Evolutionary conservation across 2,329 filamentous ascomycete species (phyloP).

Genomic region (Pestalotiopsis sp.): DNA sequence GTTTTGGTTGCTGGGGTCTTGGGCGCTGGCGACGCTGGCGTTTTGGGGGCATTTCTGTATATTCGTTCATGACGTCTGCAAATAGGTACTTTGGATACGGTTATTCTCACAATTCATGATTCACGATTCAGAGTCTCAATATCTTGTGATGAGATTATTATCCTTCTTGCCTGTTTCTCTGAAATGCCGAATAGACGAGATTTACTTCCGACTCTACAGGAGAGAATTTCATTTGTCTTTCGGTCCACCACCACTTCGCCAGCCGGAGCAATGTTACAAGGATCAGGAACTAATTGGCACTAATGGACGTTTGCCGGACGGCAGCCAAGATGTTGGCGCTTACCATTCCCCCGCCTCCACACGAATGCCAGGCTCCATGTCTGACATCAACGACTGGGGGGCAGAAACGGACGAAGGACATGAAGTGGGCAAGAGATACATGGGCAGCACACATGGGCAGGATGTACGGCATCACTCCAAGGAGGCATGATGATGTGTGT

Average conservation of each 20-base stretch:
- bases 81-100: not conserved
- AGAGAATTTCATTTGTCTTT: too few relatives aligned
- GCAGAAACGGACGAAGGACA: not conserved
- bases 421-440: not conserved
- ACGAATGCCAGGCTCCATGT: not conserved
- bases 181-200: too few relatives aligned
- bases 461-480: too few relatives aligned
- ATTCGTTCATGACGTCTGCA: not conserved
- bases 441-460: too few relatives aligned
- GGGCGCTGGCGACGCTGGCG: not conserved
- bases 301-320: not conserved
- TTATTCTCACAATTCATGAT: too few relatives aligned
- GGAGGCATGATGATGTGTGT: too few relatives aligned
- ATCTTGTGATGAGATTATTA: too few relatives aligned
- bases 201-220: too few relatives aligned
- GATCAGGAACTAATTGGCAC: not conserved
- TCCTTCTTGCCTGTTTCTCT: too few relatives aligned
- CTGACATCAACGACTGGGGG: not conserved
- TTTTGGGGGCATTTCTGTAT: not conserved
- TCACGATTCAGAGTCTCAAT: too few relatives aligned
- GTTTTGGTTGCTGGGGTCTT: not conserved
- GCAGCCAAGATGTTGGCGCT: not conserved
- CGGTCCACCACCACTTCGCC: not conserved
- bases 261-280: not conserved
- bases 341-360: not conserved